phyloP scores from a whole-genome alignment of 73 alveolate genomes.

The Durusdinium trenchii region DNA sequence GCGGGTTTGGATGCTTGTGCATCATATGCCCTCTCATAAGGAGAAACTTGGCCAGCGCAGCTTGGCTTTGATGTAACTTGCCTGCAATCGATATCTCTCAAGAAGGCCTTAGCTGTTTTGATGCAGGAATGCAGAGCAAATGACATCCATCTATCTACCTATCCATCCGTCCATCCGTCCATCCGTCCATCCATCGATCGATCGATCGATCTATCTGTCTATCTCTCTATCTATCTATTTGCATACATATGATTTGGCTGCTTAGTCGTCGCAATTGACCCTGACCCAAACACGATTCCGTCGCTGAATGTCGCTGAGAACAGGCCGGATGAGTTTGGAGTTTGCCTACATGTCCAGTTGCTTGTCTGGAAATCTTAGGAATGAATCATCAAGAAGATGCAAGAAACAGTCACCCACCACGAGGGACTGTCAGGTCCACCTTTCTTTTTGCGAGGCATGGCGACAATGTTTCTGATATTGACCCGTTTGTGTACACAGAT shows the following conservation, averaged over 20 bases:
- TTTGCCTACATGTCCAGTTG: constrained; percentile 68
- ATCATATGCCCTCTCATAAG: not conserved
- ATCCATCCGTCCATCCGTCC: too few relatives aligned
- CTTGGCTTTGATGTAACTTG: constrained; percentile 52
- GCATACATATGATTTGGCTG: too few relatives aligned
- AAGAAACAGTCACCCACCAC: not conserved
- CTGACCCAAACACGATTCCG: too few relatives aligned
- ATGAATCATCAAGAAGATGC: not conserved
- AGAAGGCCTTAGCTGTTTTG: too few relatives aligned
- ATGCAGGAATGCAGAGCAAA: not conserved
- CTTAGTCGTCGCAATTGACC: too few relatives aligned
- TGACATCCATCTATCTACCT: not conserved
- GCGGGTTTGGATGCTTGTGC: not conserved
- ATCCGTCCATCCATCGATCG: too few relatives aligned
- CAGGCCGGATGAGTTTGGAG: constrained; percentile 92
- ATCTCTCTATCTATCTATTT: too few relatives aligned
- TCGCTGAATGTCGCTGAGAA: not conserved
- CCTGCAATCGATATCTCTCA: not conserved
- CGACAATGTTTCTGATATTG: constrained; percentile 77
- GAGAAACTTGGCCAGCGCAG: constrained; percentile 55
- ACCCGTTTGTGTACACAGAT: constrained; percentile 89
- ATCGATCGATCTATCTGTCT: too few relatives aligned
- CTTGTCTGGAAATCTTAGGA: not conserved
- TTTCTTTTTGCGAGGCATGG: constrained; percentile 36
- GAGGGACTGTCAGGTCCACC: not conserved